These are phyloP conservation scores for Colletotrichum tanaceti DNA, from an alignment of 2,329 filamentous ascomycete species.

Conservation along the genomic window DNA sequence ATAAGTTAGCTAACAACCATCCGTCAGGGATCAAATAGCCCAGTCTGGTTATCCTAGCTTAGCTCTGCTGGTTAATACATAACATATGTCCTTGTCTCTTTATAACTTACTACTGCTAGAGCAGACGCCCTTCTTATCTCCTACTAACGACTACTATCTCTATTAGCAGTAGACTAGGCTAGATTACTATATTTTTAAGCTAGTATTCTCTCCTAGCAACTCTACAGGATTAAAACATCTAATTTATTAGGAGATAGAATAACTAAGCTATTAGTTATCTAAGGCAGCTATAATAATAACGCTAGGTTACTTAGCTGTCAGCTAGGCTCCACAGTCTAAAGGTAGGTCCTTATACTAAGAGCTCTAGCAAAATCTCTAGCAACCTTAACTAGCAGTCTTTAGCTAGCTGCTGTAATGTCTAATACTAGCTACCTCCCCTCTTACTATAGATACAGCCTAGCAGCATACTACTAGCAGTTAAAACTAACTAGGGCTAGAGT, in stretches of 20 bases:
- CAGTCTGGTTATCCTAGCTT: background rate
- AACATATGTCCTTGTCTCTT: background rate
- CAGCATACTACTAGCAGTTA: background rate
- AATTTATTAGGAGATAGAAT: background rate
- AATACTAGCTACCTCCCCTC: background rate
- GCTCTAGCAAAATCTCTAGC: background rate
- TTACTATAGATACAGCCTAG: background rate
- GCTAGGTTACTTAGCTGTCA: background rate
- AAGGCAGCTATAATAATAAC: background rate
- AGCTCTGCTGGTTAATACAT: background rate
- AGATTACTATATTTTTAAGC: background rate
- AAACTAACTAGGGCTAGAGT: no score
- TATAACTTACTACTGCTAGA: constrained; percentile 6
- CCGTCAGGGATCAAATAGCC: background rate
- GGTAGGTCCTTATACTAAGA: constrained; percentile 4
- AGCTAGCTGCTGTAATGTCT: background rate
- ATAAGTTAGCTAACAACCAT: background rate
- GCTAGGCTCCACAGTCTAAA: background rate
- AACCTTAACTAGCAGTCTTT: background rate
- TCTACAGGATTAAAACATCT: background rate
- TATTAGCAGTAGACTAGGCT: constrained; percentile 12
- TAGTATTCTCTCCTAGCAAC: background rate
- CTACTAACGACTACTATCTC: background rate
- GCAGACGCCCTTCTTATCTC: constrained; percentile 1
- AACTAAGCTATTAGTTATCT: background rate